Base-by-base conservation (phyloP, 1,284 basidiomycete genomes). In the Schizophyllum commune region DNA sequence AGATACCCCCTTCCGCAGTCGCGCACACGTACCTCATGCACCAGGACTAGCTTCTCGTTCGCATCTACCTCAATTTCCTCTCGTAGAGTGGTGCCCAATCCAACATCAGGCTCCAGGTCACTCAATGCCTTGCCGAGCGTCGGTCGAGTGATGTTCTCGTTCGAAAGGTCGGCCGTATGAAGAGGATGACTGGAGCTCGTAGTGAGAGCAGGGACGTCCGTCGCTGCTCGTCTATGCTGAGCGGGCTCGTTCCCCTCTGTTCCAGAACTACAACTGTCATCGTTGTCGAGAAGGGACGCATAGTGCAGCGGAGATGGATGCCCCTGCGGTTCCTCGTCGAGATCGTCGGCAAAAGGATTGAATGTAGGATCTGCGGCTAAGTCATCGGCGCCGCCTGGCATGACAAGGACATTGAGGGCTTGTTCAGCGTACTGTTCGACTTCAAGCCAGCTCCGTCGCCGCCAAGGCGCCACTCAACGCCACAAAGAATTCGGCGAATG, bases 11-110 rank as follows among this genome's bases (percentile, higher is more conserved):
- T 52, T 52, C 51, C 2, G 34, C n/a, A 54, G 47, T 58, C 32
- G 19, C 19, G 19, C 19, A 15, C 57, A 62, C 72, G 52, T 65
- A 84, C 84, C 71, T 83, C 73, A 68, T 86, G 84, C 2, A 84
- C 77, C 52, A 85, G 72, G 19, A 85, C 83, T 21, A 80, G 73
- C 67, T 71, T 79, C 69, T 81, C 77, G 55, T 75, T 65, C 59
- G 59, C 60, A 55, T 63, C 63, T 51, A 53, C 64, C 60, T 47
- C 39, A 47, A 8, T 9, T 17, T 13, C 9, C 39, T 11, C 9
- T 3, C 17, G 9, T 13, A 3, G 8, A 47, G 39, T 3, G 39
- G 9, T 47, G 17, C 17, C 39, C 27, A 27, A 47, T 47, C 17
- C 39, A 17, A 8, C 27, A 5, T 27, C 27, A 47, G 39, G 17